Conservation (phyloP, 805 yeast genomes). For the Yamadazyma paraphyllophila region DNA sequence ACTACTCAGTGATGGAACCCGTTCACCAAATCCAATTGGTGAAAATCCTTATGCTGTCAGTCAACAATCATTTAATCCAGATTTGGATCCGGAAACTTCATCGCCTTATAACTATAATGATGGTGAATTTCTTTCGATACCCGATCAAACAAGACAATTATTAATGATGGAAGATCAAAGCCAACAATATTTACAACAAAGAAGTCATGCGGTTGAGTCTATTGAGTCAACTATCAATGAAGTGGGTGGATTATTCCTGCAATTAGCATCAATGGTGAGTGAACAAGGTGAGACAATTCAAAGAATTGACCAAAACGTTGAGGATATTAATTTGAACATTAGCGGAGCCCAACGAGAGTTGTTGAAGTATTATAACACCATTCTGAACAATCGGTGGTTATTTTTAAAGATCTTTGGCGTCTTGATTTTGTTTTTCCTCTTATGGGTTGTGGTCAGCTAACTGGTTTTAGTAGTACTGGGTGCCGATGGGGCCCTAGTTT, state of each 20-base stretch:
- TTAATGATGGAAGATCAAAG: conserved; percentile 79
- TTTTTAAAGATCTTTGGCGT: conserved; percentile 88
- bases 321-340: conserved; percentile 86
- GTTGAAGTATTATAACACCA: conserved; percentile 81
- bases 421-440: conserved; percentile 67
- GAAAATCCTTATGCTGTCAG: conserved; percentile 37
- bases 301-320: conserved; percentile 91
- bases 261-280: conserved; percentile 94
- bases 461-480: too few species aligned
- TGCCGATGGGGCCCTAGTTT: too few species aligned
- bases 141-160: conserved; percentile 78
- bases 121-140: conserved; percentile 63
- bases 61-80: conserved; percentile 21
- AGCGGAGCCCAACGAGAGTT: conserved; percentile 93
- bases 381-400: conserved; percentile 89
- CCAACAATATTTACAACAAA: conserved; percentile 69
- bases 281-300: conserved; percentile 97
- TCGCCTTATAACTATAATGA: conserved; percentile 26
- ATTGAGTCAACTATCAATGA: conserved; percentile 97
- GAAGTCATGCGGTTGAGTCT: conserved; percentile 90
- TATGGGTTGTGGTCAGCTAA: conserved; percentile 77
- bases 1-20: conserved; percentile 12
- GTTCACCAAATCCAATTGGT: conserved; percentile 14
- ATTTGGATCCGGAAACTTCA: conserved; percentile 23
- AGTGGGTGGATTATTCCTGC: conserved; percentile 91